Conservation (phyloP, 2,329 filamentous ascomycete species). For the Fusarium xyrophilum region DNA sequence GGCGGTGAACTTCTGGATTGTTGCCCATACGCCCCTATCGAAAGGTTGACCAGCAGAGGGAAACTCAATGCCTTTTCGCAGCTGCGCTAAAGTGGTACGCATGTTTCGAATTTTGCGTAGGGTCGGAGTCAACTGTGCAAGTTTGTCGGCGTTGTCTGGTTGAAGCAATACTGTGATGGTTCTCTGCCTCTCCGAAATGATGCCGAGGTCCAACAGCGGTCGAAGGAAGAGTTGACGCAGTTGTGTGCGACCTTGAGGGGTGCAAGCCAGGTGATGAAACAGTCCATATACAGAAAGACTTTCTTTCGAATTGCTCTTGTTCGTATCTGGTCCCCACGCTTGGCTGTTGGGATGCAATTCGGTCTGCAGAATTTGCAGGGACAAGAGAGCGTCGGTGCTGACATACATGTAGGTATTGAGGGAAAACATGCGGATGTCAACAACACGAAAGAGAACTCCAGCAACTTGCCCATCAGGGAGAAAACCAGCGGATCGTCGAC, state of each 20-base stretch:
- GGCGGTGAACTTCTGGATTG: constrained; percentile 73
- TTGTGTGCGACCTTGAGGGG: constrained; percentile 76
- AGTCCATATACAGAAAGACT: constrained; percentile 84
- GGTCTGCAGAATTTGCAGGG: constrained; percentile 83
- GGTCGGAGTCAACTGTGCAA: constrained; percentile 64
- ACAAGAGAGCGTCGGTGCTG: constrained; percentile 78
- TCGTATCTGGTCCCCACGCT: constrained; percentile 63
- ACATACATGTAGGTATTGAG: constrained; percentile 74
- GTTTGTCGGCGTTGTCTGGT: constrained; percentile 67
- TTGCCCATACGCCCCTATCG: constrained; percentile 74
- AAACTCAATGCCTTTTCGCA: constrained; percentile 78
- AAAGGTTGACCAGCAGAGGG: constrained; percentile 59
- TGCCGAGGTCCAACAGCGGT: constrained; percentile 71
- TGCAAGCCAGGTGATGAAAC: constrained; percentile 76
- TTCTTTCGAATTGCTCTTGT: constrained; percentile 72
- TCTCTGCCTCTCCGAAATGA: constrained; percentile 75
- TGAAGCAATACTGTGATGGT: constrained; percentile 72
- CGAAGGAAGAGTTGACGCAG: constrained; percentile 84
- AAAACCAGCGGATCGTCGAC: constrained; percentile 63
- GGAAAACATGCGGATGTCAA: constrained; percentile 75
- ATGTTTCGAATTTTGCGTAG: constrained; percentile 80
- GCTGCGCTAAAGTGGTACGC: constrained; percentile 68
- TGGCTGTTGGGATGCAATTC: constrained; percentile 85
- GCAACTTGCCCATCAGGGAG: constrained; percentile 65
- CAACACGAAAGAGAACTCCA: constrained; percentile 62